Conservation (phyloP, 495 filamentous ascomycete species). For the Saxophila tyrrhenica region DNA sequence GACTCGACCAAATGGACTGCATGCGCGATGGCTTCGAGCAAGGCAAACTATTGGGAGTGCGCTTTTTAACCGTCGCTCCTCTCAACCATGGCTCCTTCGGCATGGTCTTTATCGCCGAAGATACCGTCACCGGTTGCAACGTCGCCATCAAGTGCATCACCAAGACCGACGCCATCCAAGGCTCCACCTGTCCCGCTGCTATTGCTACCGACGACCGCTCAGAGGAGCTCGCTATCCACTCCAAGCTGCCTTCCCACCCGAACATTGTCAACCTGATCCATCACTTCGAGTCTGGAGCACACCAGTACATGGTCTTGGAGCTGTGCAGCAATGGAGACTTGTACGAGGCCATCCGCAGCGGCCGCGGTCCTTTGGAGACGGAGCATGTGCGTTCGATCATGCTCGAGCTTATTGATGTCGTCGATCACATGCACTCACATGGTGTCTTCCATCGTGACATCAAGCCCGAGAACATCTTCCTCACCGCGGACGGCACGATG, state of each 20-base stretch:
- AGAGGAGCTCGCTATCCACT: slow-evolving; percentile 77
- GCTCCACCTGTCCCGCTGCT: slow-evolving; percentile 31
- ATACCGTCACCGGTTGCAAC: slow-evolving; percentile 57
- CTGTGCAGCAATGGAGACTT: slow-evolving; percentile 94
- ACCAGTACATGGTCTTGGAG: slow-evolving; percentile 87
- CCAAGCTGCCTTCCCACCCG: slow-evolving; percentile 62
- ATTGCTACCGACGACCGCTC: slow-evolving; percentile 67
- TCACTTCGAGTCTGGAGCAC: slow-evolving; percentile 80
- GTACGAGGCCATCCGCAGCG: slow-evolving; percentile 88
- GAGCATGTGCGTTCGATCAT: slow-evolving; percentile 95
- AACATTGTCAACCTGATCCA: slow-evolving; percentile 91
- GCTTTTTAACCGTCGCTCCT: slow-evolving; percentile 80
- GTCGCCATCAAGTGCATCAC: slow-evolving; percentile 93
- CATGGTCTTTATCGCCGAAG: slow-evolving; percentile 88
- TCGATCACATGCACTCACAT: slow-evolving; percentile 81
- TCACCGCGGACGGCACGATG: slow-evolving; percentile 72
- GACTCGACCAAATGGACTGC: slow-evolving; percentile 27
- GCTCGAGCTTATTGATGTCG: slow-evolving; percentile 81
- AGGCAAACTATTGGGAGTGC: slow-evolving; percentile 36
- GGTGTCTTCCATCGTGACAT: slow-evolving; percentile 96
- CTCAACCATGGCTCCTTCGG: slow-evolving; percentile 98
- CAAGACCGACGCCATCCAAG: slow-evolving; percentile 51
- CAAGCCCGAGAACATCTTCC: slow-evolving; percentile 98
- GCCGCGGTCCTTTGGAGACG: slow-evolving; percentile 79
- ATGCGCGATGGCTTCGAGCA: slow-evolving; percentile 32